Evolutionary conservation across 1,284 basidiomycete genomes (phyloP), one percentile per base, ranked within the genome.

Genomic region (Leccinum subrobustum): DNA sequence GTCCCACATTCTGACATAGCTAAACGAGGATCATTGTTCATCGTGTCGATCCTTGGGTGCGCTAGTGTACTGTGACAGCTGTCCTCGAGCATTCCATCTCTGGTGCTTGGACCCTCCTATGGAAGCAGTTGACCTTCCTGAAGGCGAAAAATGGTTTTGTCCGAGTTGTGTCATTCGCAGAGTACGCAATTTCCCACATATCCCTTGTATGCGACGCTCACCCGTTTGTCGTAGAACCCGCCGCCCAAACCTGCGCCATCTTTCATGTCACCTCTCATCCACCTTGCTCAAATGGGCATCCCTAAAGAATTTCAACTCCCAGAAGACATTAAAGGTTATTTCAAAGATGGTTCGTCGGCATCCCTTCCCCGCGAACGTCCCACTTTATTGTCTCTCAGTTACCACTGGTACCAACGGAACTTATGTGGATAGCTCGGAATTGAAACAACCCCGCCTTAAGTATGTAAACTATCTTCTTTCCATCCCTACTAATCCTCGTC

Each of bases 41-140:
- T 86, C 93, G 2, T 98, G 96, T 76, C 85, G 88, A 67, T 91
- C 88, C 25, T 78, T 85, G 59, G 92, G 95, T 59, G 83, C 86
- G 25, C 81, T 96, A 62, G 84, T 96, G 8, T 98, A 98, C 75
- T 99, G 96, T 76, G 96, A 99, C 73, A 95, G 96, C 12, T 99
- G 97, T 73, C 93, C 96, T 33, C 83, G 92, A 65, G 94, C 95
- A 23, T 99, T 98, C 75, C 96, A 99, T 77, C 88, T 98, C 63
- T 89, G 89, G 83, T 99, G 96, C 75, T 85, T 99, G 68, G 92
- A 98, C 73, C 96, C 96, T 48, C 96, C 96, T 23, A 85, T 98
- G 77, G 92, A 96, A 66, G 81, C 89, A 57, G 83, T 91, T 67
- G 95, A 98, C 69, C 79, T 93, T 51, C 87, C 88, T 57, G 90